Percentiles rank a stretch among this genome's conserved stretches.
Conservation (phyloP, 2,329 filamentous ascomycete species). For the Scorias spongiosa region DNA sequence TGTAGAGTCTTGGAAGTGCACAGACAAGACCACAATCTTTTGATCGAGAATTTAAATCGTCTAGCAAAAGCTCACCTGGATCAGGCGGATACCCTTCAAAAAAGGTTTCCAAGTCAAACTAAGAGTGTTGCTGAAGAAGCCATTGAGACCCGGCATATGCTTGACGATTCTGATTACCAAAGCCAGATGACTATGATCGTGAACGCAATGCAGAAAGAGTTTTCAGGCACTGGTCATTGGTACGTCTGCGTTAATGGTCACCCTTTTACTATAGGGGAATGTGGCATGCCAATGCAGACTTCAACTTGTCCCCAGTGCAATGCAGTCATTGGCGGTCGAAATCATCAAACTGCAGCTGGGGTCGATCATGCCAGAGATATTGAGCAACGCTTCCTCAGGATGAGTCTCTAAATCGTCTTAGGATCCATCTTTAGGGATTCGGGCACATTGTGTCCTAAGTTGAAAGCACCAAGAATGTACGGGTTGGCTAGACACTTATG, state of each 20-base stretch:
- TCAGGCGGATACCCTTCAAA: conserved; percentile 14
- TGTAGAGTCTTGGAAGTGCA: conserved; percentile 8
- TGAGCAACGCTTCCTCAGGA: conserved; percentile 22
- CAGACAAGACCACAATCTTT: conserved; percentile 8
- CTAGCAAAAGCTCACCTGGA: conserved; percentile 14
- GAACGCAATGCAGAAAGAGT: conserved; percentile 31
- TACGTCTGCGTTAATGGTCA: conserved; percentile 44
- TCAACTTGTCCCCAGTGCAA: conserved; percentile 50
- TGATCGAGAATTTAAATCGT: conserved; percentile 3
- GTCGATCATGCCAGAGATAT: conserved; percentile 36
- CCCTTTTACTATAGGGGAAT: conserved; percentile 25
- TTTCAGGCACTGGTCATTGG: conserved; percentile 40
- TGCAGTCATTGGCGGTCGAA: conserved; percentile 38
- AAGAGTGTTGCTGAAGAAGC: conserved; percentile 30
- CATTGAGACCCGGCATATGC: conserved; percentile 27
- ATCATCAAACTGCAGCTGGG: conserved; percentile 37
- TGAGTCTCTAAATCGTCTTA: conserved; percentile 2
- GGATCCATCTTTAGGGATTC: too few species aligned
- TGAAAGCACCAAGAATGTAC: too few species aligned
- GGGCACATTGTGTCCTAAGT: too few species aligned
- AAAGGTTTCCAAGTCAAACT: conserved; percentile 12
- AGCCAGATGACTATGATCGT: conserved; percentile 38
- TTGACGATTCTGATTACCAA: conserved; percentile 32
- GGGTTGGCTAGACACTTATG: too few species aligned
- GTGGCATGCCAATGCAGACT: conserved; percentile 44